These are phyloP conservation scores for Crithidia bombi DNA, from an alignment of 208 protist genomes.

Conservation along the genomic window DNA sequence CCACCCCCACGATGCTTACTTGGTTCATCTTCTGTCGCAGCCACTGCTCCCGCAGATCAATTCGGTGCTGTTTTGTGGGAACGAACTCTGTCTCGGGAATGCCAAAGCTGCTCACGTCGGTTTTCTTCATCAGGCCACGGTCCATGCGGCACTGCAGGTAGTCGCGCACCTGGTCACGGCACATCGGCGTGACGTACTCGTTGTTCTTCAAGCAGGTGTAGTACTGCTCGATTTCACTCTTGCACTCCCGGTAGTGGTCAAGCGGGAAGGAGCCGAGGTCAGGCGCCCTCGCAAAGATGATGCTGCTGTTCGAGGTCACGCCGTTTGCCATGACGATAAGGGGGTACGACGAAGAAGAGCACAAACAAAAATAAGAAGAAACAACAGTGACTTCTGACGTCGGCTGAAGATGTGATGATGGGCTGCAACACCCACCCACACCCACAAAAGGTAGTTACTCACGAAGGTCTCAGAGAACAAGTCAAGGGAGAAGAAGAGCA, in stretches of 20 bases:
- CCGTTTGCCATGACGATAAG: conserved; percentile 55
- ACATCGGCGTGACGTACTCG: conserved; percentile 84
- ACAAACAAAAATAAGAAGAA: not conserved
- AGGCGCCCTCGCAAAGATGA: conserved; percentile 67
- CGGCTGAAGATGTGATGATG: not conserved
- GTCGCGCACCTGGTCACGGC: conserved; percentile 68
- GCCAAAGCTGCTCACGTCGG: conserved; percentile 73
- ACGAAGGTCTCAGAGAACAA: too few species aligned
- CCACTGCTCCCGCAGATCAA: conserved; percentile 77
- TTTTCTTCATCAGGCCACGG: conserved; percentile 83
- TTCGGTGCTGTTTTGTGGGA: conserved; percentile 70
- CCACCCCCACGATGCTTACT: conserved; percentile 70
- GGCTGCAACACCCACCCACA: not conserved
- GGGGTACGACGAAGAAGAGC: not conserved
- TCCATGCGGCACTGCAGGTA: conserved; percentile 92
- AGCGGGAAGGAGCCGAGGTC: conserved; percentile 90
- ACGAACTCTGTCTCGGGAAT: conserved; percentile 87
- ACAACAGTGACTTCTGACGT: not conserved
- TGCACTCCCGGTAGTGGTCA: conserved; percentile 92
- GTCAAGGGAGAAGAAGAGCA: not conserved
- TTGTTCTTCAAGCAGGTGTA: conserved; percentile 83
- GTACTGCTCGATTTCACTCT: conserved; percentile 77
- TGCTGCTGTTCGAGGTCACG: conserved; percentile 62
- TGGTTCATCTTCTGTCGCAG: conserved; percentile 83
- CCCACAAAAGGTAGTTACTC: too few species aligned